Evolutionary conservation across 1,284 basidiomycete genomes (phyloP), one percentile per base, ranked within the genome.

Genomic region (Heterobasidion parviporum): DNA sequence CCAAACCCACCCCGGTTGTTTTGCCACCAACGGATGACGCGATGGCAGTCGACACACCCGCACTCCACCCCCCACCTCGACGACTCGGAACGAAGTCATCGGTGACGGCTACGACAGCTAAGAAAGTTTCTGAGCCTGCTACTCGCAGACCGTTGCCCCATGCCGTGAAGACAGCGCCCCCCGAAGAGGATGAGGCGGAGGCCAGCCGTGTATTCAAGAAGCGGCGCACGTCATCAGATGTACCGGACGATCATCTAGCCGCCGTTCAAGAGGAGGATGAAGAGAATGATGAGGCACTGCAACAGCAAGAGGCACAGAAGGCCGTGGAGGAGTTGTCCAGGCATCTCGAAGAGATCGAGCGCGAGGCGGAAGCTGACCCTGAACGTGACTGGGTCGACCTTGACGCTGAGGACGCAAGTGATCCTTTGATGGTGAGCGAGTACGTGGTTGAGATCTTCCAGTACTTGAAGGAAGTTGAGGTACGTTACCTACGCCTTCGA

Each of bases 391-490:
- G 88, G 94, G 87, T 89, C 36, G 94, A 98, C 67, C 79, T 98
- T 16, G 96, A 98, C 64, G 87, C 85, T 3, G 95, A 94, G 56
- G 96, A 99, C 67, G 80, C 74, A n/a, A 93, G 94, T 57, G 96
- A 99, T 68, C 95, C 95, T 14, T 74, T 92, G 58, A 98, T 98
- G 95, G 95, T 97, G 59, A 90, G 87, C 72, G 94, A 98, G 73
- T 99, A 99, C 68, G 95, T 97, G 54, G 77, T 80, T 32, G 97
- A 98, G 60, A 96, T 98, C 57, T 97, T 97, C 72, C 75, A 88
- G 53, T 98, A 99, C 75, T 83, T 98, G 74, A 89, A 90, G 68
- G 73, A 83, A 60, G 71, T 81, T 54, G 86, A 88, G 77, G 86
- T 87, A 50, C 55, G 60, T 50, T 53, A 6, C 53, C 18, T n/a